Base-by-base conservation (phyloP, 192 early-diverging fungal species). In the Coemansia sp. region DNA sequence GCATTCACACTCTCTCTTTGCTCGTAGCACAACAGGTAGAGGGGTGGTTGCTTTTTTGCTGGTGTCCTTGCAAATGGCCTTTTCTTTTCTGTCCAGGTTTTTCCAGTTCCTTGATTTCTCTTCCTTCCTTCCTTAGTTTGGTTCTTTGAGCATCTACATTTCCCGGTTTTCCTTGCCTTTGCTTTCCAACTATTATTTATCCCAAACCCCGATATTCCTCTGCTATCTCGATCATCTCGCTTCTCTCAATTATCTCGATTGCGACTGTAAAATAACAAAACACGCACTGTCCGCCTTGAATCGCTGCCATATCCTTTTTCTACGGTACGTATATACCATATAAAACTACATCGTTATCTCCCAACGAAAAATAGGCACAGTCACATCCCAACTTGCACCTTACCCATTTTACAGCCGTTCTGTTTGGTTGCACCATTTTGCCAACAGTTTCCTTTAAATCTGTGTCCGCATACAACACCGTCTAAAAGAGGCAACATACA, bases 181-280 rank as follows among this genome's bases (percentile, higher is more conserved):
- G n/a, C n/a, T 54, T 33, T 54, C 33, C 30, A 31, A 23, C 10
- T 48, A 48, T 25, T 25, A 48, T 10, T 8, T 25, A 48, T 48
- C 13, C 45, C 3, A 48, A 6, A 15, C 23, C 45, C 41, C n/a
- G n/a, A n/a, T n/a, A n/a, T n/a, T n/a, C n/a, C n/a, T n/a, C n/a
- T 5, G 5, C 7, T 36, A 11, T 4, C 34, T 36, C 34, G 34
- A 36, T 4, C 13, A 3, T 36, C 5, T 9, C 5, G 9, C 9
- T 34, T 34, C 33, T 34, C 33, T 48, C 14, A 23, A 48, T 22
- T 25, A 0, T 48, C 2, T 25, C 10, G 45, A 6, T 25, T 48
- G 45, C 45, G 22, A 48, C 45, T 22, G 45, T 48, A 48, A 2
- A 48, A 48, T 48, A 48, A 8, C 45, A 20, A 22, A 48, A 48